Percentiles rank a stretch among this genome's conserved stretches.
Conservation (phyloP, 2,329 filamentous ascomycete genomes). For the Diaporthe batatas region DNA sequence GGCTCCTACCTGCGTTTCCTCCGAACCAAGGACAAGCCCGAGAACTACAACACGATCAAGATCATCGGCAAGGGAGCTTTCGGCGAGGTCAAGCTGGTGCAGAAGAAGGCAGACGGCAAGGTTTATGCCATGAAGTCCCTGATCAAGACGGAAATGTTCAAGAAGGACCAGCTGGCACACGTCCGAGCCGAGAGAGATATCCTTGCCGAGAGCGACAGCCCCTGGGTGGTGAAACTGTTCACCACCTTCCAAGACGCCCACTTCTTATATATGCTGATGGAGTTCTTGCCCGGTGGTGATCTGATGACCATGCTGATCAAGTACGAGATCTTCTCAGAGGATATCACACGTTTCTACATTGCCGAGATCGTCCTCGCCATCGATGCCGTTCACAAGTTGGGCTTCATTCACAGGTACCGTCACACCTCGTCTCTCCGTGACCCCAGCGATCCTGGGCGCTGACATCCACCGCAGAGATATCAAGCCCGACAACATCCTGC, state of each 20-base stretch:
- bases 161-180: slow-evolving; percentile 97
- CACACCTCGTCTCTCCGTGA: neutral
- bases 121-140: slow-evolving; percentile 99
- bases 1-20: slow-evolving; percentile 94
- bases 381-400: slow-evolving; percentile 96
- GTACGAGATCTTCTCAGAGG: slow-evolving; percentile 99
- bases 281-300: slow-evolving; percentile 97
- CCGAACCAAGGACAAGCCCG: slow-evolving; percentile 90
- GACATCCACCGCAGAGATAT: slow-evolving; percentile 77
- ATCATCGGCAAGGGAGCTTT: slow-evolving; percentile 99
- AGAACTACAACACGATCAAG: slow-evolving; percentile 97
- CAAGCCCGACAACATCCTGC: slow-evolving; percentile 98
- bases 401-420: slow-evolving; percentile 95
- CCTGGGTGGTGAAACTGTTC: slow-evolving; percentile 98
- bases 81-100: slow-evolving; percentile 96
- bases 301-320: slow-evolving; percentile 99
- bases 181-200: slow-evolving; percentile 98
- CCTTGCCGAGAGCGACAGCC: slow-evolving; percentile 97
- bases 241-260: slow-evolving; percentile 97
- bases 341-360: slow-evolving; percentile 99
- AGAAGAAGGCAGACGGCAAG: slow-evolving; percentile 95
- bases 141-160: slow-evolving; percentile 99
- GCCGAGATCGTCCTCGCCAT: slow-evolving; percentile 98
- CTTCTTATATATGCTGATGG: slow-evolving; percentile 99
- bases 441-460: neutral